Evolutionary conservation across 2,329 filamentous ascomycete species (phyloP).

Genomic region (Neonectria sp.): DNA sequence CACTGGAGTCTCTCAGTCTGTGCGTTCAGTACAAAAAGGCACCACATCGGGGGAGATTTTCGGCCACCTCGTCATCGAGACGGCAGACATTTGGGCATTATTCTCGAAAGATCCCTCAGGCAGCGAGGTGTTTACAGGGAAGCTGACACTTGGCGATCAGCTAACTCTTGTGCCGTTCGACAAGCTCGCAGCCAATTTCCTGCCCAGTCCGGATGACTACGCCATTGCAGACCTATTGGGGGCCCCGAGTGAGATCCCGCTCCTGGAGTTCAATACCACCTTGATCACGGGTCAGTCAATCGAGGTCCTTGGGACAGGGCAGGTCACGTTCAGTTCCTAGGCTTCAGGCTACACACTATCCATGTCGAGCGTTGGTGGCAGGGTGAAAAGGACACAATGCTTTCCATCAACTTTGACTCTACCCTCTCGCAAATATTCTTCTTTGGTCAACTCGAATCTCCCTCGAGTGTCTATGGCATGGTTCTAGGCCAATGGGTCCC

Average conservation of each 20-base stretch:
- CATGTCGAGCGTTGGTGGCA: conserved; percentile 2
- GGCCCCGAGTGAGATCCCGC: not conserved
- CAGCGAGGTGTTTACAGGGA: not conserved
- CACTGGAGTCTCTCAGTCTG: not conserved
- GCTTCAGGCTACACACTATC: conserved; percentile 1
- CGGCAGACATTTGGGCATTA: conserved; percentile 1
- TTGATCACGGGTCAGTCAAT: not conserved
- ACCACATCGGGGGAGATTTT: not conserved
- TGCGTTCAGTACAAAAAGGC: not conserved
- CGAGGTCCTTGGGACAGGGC: not conserved
- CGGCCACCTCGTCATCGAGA: conserved; percentile 3
- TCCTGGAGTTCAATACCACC: not conserved
- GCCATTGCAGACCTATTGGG: not conserved
- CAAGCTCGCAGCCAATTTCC: conserved; percentile 5
- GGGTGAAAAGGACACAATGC: not conserved
- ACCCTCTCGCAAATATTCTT: conserved; percentile 1
- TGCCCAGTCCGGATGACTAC: not conserved
- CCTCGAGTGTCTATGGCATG: too few species aligned
- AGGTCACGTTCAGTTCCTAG: not conserved
- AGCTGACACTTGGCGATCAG: not conserved
- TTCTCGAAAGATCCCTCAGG: not conserved
- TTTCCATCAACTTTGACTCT: not conserved
- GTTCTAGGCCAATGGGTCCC: too few species aligned
- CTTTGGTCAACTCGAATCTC: not conserved
- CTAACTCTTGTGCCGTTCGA: not conserved